phyloP scores from a whole-genome alignment of 768 basidiomycete species.

The Chalciporus sphaerocephalus region DNA sequence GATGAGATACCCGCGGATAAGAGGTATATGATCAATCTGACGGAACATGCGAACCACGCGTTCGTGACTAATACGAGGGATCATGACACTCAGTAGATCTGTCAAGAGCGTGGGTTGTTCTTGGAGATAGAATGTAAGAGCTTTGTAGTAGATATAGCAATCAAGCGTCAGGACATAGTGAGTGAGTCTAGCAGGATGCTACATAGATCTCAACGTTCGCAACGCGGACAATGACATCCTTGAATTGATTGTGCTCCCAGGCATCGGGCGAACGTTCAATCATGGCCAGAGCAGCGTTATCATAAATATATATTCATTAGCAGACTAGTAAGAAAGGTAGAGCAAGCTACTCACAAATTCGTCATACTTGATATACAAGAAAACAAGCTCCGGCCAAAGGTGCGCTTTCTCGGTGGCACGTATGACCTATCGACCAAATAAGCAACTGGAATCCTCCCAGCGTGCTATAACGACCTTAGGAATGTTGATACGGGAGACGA shows the following conservation, averaged over 20 bases:
- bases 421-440: conserved; percentile 57
- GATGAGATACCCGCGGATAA: conserved; percentile 94
- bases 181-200: background rate
- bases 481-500: conserved; percentile 94
- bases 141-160: conserved; percentile 79
- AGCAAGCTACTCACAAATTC: conserved; percentile 62
- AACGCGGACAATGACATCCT: conserved; percentile 93
- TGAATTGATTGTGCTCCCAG: conserved; percentile 99
- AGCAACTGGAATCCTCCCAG: background rate
- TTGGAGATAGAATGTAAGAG: conserved; percentile 89
- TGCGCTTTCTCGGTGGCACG: conserved; percentile 94
- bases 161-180: conserved; percentile 4
- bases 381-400: conserved; percentile 97
- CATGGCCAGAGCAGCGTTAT: conserved; percentile 97
- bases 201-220: conserved; percentile 95
- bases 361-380: conserved; percentile 98
- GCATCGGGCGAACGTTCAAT: conserved; percentile 97
- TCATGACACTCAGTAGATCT: conserved; percentile 88
- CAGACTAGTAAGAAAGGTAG: background rate
- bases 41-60: conserved; percentile 96
- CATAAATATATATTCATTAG: conserved; percentile 40
- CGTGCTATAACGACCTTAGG: conserved; percentile 60
- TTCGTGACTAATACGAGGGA: conserved; percentile 90
- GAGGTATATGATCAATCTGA: conserved; percentile 91
- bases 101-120: conserved; percentile 92